A percentile compares a stretch with the other conserved stretches of the same genome.
Conservation (phyloP, 257 asterid species). For the Euphrasia confusa region DNA sequence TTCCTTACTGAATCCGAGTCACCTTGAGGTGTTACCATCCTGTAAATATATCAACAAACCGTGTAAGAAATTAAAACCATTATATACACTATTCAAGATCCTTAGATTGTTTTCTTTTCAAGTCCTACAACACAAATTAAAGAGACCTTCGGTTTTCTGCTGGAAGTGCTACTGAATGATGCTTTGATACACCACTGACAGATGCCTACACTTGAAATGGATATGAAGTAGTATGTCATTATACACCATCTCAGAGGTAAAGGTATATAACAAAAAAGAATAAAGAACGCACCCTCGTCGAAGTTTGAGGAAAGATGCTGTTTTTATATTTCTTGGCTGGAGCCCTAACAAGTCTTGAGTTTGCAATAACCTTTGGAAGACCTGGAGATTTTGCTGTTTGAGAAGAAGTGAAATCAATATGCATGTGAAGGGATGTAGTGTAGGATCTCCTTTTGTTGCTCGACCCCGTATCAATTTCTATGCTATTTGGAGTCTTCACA, state of each 20-base stretch:
- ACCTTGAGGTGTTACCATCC: constrained; percentile 33
- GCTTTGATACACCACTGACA: constrained; percentile 32
- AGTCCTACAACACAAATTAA: constrained; percentile 2
- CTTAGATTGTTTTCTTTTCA: constrained; percentile 5
- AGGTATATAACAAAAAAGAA: constrained; percentile 8
- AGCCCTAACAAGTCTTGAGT: constrained; percentile 35
- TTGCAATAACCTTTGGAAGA: constrained; percentile 34
- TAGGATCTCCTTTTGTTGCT: constrained; percentile 39
- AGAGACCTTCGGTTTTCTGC: constrained; percentile 44
- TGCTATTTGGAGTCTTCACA: constrained; percentile 32
- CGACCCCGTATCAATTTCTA: constrained; percentile 26
- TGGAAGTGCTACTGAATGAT: constrained; percentile 29
- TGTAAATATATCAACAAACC: constrained; percentile 28
- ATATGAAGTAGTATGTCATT: background rate
- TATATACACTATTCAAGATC: constrained; percentile 2
- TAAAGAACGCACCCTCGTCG: constrained; percentile 37
- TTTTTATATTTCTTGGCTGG: constrained; percentile 44
- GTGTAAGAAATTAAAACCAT: constrained; percentile 1
- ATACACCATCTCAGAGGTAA: background rate
- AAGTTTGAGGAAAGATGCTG: constrained; percentile 36
- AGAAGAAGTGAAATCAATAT: constrained; percentile 39
- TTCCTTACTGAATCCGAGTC: constrained; percentile 33
- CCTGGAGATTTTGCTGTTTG: constrained; percentile 35
- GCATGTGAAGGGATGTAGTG: constrained; percentile 56
- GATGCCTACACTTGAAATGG: constrained; percentile 41